These are phyloP conservation scores for Citrus australasica DNA, from an alignment of 345 rosid genomes.

Conservation along the genomic window DNA sequence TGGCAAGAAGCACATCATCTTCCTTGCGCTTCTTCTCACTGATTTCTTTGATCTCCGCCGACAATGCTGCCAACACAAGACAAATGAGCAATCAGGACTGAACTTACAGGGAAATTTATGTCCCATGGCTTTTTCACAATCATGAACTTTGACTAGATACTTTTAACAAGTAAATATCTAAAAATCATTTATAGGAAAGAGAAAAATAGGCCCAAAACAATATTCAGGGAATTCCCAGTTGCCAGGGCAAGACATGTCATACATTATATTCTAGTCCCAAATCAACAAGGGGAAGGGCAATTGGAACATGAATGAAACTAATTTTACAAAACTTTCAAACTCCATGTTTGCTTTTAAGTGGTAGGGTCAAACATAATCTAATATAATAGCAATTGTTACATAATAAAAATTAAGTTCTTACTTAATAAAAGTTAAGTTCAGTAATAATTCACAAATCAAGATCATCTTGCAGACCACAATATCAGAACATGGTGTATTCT, in stretches of 20 bases:
- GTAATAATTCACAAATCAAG: not conserved
- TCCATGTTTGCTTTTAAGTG: not conserved
- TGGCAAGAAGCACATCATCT: slow-evolving; percentile 76
- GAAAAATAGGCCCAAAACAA: not conserved
- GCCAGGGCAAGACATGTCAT: not conserved
- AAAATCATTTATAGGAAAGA: not conserved
- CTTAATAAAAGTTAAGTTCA: not conserved
- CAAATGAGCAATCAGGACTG: slow-evolving; percentile 13
- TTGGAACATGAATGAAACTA: not conserved
- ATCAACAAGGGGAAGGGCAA: not conserved
- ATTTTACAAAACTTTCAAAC: not conserved
- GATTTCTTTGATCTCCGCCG: slow-evolving; percentile 89
- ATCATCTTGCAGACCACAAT: not conserved
- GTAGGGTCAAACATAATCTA: not conserved
- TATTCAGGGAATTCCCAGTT: not conserved
- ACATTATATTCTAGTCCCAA: not conserved
- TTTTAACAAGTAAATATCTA: not conserved
- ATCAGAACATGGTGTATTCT: not conserved
- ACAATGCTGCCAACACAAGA: slow-evolving; percentile 55
- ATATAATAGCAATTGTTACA: not conserved
- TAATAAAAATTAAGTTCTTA: not conserved
- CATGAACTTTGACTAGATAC: not conserved
- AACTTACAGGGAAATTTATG: not conserved
- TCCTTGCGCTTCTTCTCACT: slow-evolving; percentile 76
- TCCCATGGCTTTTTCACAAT: not conserved